phyloP scores from a whole-genome alignment of 2,329 filamentous ascomycete species.

The Alternaria sp. region DNA sequence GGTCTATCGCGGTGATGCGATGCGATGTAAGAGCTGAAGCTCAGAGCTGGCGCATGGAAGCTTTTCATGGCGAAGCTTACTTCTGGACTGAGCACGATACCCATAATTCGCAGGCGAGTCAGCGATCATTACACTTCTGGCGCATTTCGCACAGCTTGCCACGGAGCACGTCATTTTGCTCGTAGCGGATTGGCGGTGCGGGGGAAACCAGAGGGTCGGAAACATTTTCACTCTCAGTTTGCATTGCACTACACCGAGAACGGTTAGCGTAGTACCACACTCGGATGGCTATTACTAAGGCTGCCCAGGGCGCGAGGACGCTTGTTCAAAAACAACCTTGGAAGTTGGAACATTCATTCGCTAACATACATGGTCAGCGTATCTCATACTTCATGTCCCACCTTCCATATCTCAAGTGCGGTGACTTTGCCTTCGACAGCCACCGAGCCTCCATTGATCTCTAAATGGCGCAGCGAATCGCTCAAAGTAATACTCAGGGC shows the following conservation, averaged over 20 bases:
- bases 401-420: not conserved
- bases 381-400: not conserved
- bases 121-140: conserved; percentile 2
- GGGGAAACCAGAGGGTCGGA: not conserved
- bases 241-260: not conserved
- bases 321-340: not conserved
- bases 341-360: not conserved
- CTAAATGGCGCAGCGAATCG: not conserved
- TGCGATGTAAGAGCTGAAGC: conserved; percentile 2
- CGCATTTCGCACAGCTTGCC: conserved; percentile 9
- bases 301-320: not conserved
- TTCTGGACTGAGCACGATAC: not conserved
- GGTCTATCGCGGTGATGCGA: not conserved
- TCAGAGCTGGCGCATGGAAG: conserved; percentile 16
- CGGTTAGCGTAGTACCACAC: too few species aligned
- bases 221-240: conserved; percentile 2
- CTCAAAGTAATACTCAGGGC: not conserved
- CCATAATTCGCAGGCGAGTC: conserved; percentile 10
- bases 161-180: conserved; percentile 30
- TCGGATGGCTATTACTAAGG: not conserved
- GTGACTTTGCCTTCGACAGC: not conserved
- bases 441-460: not conserved
- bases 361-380: not conserved
- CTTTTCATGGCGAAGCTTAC: conserved; percentile 30
- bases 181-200: conserved; percentile 21